phyloP scores from a whole-genome alignment of 192 early-diverging fungal species.

The Linnemannia schmuckeri region DNA sequence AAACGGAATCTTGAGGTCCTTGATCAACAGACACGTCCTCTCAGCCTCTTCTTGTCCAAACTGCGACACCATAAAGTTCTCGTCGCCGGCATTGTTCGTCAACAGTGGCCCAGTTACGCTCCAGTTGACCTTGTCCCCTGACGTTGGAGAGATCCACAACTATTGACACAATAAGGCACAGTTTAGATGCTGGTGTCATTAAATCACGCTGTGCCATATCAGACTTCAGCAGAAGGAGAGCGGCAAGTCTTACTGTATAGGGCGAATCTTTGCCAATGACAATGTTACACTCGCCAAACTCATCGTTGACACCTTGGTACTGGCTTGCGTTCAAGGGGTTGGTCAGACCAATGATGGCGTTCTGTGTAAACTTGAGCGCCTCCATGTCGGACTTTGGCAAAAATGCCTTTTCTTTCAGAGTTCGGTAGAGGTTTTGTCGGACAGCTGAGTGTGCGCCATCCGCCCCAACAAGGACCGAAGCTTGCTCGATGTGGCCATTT shows the following conservation, averaged over 20 bases:
- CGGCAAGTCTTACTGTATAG: conserved; percentile 7
- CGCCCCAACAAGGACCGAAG: conserved; percentile 32
- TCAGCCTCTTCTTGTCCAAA: conserved; percentile 24
- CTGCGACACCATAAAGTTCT: conserved; percentile 18
- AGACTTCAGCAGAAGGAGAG: background rate
- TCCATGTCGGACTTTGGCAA: conserved; percentile 17
- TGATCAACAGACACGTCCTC: conserved; percentile 6
- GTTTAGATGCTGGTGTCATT: background rate
- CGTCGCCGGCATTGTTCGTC: background rate
- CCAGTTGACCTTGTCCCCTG: conserved; percentile 15
- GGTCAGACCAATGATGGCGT: conserved; percentile 20
- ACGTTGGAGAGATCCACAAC: conserved; percentile 11
- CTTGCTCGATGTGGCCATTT: conserved; percentile 16
- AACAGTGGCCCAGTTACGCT: conserved; percentile 8
- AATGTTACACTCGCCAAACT: conserved; percentile 17
- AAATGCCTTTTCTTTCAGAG: background rate
- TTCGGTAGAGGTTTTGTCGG: conserved; percentile 22
- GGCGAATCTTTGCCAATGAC: conserved; percentile 26
- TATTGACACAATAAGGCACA: background rate
- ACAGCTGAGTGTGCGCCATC: conserved; percentile 35
- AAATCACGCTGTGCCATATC: too few relatives aligned
- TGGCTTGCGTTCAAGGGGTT: background rate
- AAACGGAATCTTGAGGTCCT: conserved; percentile 22
- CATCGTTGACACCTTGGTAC: conserved; percentile 1
- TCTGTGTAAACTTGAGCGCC: conserved; percentile 18